Percentiles rank a stretch among this genome's conserved stretches.
Evolutionary conservation across 257 asterid genomes (phyloP).

Genomic region (Nicotiana attenuata): DNA sequence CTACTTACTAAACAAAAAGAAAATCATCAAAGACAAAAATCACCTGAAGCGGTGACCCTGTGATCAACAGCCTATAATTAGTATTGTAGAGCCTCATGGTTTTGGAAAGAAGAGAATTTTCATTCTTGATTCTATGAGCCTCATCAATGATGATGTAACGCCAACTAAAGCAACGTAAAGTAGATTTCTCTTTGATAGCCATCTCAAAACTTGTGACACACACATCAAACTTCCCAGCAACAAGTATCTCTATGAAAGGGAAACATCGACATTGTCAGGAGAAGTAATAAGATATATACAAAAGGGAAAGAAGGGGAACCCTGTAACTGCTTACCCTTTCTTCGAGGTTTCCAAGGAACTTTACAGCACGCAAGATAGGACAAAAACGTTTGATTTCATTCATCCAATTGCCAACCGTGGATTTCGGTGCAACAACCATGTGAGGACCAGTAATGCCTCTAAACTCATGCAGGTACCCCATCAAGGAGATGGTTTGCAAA

Average conservation of each 20-base stretch:
- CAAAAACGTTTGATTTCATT: conserved; percentile 96
- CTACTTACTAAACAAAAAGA: neutral
- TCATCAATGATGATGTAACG: conserved; percentile 96
- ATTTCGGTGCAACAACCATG: conserved; percentile 99
- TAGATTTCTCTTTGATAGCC: conserved; percentile 91
- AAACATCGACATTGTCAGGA: neutral
- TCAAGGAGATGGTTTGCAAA: conserved; percentile 89
- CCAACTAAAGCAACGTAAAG: conserved; percentile 93
- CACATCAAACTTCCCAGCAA: conserved; percentile 96
- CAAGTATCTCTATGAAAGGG: conserved; percentile 66
- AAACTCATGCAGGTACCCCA: conserved; percentile 92
- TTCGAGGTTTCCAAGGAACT: conserved; percentile 96
- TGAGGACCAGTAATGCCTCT: conserved; percentile 99
- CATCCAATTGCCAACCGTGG: conserved; percentile 99
- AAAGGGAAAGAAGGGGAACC: neutral
- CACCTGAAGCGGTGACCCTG: conserved; percentile 99
- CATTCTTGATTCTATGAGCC: conserved; percentile 97
- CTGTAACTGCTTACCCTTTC: conserved; percentile 66
- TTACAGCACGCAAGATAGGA: conserved; percentile 83
- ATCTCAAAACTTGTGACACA: conserved; percentile 98
- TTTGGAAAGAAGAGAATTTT: conserved; percentile 92
- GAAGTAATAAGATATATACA: neutral
- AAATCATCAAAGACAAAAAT: neutral
- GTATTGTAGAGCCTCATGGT: conserved; percentile 91
- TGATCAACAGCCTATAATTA: conserved; percentile 88